Evolutionary conservation across 2,329 filamentous ascomycete genomes (phyloP), one percentile per base, ranked within the genome.

Genomic region (Metarhizium album): DNA sequence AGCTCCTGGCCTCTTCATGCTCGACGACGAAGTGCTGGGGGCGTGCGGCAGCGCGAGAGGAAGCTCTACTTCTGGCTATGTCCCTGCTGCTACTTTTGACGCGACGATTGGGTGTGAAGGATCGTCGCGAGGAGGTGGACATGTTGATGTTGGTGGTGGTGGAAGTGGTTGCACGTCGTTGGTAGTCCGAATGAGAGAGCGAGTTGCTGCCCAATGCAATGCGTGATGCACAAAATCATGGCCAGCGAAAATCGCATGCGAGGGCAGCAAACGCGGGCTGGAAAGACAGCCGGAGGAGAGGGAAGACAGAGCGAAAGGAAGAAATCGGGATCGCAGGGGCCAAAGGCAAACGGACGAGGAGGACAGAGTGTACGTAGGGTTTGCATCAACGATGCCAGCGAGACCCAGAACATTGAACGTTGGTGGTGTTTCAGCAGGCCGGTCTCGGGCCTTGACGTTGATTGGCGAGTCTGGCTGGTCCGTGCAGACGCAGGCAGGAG

Each of bases 1-100:
- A 95, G 56, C 83, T 86, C 71, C 94, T 95, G 64, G 89, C 90
- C 69, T 96, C 89, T 60, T 94, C 86, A 65, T 80, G 75, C 59
- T 74, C 76, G 57, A 83, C 73, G 49, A 72, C 67, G 48, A 71
- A 64, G 46, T 70, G 65, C 54, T 73, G 70, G 70, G 67, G 55
- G 67, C 70, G 46, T 11, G 37, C 7, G 16, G 43, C n/a, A 20
- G 50, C 37, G 16, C 47, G 47, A 33, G 79, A 80, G 33, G 64
- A 61, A 9, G 71, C 64, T 55, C 76, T 70, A 45, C 64, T 56
- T 52, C 69, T 68, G 59, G 58, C 69, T 59, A 54, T 67, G 59
- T 65, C 67, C 62, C 59, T 71, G 65, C 62, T 74, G 63, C 70
- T 71, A 54, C 68, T 65, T 38, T 64, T 63, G 52, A 74, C 57